These are phyloP conservation scores for Ophiobolus disseminans DNA, from an alignment of 2,329 filamentous ascomycete species.

Conservation along the genomic window DNA sequence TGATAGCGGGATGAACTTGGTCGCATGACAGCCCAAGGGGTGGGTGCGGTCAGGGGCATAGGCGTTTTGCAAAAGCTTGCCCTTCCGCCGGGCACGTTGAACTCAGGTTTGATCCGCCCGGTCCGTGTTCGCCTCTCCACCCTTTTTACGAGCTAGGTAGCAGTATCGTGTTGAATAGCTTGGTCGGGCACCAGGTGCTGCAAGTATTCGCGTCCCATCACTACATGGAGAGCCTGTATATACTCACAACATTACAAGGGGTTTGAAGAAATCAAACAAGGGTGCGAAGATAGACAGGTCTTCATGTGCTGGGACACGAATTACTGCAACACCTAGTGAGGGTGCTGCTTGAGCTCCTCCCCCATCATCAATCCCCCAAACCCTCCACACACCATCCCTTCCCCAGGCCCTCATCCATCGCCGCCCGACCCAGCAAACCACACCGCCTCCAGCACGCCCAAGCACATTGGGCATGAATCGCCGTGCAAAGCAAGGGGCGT, in stretches of 20 bases:
- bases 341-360: too few relatives aligned
- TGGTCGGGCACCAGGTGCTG: too few relatives aligned
- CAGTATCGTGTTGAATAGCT: too few relatives aligned
- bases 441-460: background rate
- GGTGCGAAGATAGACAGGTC: too few relatives aligned
- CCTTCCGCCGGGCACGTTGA: background rate
- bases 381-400: background rate
- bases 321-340: too few relatives aligned
- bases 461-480: conserved; percentile 4
- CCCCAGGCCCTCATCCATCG: background rate
- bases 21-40: conserved; percentile 30
- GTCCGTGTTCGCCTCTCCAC: background rate
- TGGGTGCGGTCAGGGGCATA: conserved; percentile 25
- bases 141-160: background rate
- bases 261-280: too few relatives aligned
- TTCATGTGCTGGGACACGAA: too few relatives aligned
- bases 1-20: conserved; percentile 16
- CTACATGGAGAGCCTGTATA: too few relatives aligned
- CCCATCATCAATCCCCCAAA: too few relatives aligned
- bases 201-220: too few relatives aligned
- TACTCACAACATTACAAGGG: background rate
- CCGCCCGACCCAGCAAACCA: background rate
- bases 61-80: background rate
- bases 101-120: background rate
- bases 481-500: background rate